Conservation (phyloP, 768 basidiomycete species). For the Boletus rex-veris region DNA sequence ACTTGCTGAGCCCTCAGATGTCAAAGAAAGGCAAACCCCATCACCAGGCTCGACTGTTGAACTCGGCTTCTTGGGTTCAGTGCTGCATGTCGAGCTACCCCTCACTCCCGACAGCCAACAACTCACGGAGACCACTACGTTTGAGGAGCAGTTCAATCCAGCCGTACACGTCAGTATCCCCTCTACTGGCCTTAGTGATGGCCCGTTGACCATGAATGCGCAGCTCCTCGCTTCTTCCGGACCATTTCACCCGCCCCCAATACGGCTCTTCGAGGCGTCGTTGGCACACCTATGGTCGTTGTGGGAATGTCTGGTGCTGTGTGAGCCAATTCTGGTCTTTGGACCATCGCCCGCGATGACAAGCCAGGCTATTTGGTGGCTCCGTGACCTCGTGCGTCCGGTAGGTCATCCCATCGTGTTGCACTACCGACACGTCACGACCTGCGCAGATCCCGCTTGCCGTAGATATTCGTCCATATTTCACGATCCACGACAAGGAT, state of each 20-base stretch:
- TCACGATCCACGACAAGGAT: conserved; percentile 95
- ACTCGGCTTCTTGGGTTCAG: conserved; percentile 79
- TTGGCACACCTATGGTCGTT: conserved; percentile 72
- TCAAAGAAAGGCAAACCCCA: conserved; percentile 76
- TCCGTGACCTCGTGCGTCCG: conserved; percentile 82
- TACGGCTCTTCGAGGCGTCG: conserved; percentile 61
- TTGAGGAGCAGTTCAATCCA: conserved; percentile 52
- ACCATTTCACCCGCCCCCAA: conserved; percentile 54
- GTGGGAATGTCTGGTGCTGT: conserved; percentile 92
- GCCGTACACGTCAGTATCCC: conserved; percentile 41
- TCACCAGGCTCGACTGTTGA: conserved; percentile 62
- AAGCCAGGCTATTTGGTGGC: conserved; percentile 90
- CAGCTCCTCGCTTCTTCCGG: conserved; percentile 69
- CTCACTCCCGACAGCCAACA: conserved; percentile 69
- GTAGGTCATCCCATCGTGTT: conserved; percentile 37
- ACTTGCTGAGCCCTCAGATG: conserved; percentile 14
- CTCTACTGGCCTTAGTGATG: neutral
- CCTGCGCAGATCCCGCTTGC: conserved; percentile 68
- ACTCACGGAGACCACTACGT: conserved; percentile 50
- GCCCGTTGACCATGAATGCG: neutral
- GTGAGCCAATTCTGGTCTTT: conserved; percentile 86
- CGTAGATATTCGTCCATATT: conserved; percentile 88
- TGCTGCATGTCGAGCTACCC: conserved; percentile 72
- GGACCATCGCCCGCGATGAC: conserved; percentile 75
- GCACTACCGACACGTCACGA: neutral